phyloP scores from a whole-genome alignment of 345 rosid genomes.

The Nephelium lappaceum region DNA sequence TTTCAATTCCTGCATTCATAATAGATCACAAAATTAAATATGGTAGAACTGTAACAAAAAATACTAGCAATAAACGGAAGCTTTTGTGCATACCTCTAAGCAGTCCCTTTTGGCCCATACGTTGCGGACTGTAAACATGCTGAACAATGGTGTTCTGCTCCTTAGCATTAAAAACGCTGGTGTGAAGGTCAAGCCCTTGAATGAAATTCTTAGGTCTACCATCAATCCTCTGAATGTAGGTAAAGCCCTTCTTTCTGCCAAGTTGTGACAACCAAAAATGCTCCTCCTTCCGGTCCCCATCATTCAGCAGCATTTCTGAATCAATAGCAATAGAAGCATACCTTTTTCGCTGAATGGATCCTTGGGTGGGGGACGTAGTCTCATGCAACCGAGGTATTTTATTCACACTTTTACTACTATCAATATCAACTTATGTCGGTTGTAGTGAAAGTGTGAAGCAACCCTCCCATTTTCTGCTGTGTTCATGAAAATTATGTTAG shows the following conservation, averaged over 20 bases:
- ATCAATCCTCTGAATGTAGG: conserved; percentile 48
- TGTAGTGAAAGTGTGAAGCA: no score
- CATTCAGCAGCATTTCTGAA: no score
- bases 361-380: no score
- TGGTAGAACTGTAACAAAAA: neutral
- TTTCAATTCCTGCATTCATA: neutral
- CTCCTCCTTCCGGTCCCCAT: no score
- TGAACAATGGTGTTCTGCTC: conserved; percentile 69
- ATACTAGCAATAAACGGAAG: neutral
- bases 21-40: no score
- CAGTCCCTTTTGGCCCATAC: conserved; percentile 50
- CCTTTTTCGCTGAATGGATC: no score
- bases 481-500: no score
- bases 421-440: no score
- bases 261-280: conserved; percentile 43
- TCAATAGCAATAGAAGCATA: no score
- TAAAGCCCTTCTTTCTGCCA: conserved; percentile 54
- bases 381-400: no score
- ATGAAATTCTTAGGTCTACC: conserved; percentile 51
- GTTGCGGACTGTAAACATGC: conserved; percentile 47
- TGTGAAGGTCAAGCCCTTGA: conserved; percentile 63
- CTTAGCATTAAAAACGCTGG: conserved; percentile 47
- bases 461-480: no score
- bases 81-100: conserved; percentile 43
- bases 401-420: no score